These are phyloP conservation scores for Novymonas esmeraldas DNA, from an alignment of 208 protist species.

Conservation along the genomic window DNA sequence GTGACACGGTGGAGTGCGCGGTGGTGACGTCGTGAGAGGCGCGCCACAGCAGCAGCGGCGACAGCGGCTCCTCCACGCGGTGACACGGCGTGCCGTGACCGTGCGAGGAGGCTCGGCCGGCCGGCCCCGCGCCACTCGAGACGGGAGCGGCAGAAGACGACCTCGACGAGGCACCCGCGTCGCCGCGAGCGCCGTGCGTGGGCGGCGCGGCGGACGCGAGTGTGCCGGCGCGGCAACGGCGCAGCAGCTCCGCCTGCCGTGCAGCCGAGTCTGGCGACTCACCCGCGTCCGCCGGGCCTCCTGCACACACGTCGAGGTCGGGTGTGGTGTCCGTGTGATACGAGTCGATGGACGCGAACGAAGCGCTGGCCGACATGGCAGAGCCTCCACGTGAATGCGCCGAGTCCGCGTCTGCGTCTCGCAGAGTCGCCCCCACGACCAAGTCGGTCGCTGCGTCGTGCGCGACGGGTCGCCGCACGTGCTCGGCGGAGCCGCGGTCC, in stretches of 20 bases:
- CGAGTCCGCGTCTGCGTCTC: not conserved
- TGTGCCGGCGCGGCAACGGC: slow-evolving; percentile 3
- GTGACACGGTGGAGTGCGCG: not conserved
- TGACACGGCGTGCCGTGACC: not conserved
- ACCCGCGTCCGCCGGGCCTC: not conserved
- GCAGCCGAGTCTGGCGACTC: not conserved
- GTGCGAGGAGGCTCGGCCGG: not conserved
- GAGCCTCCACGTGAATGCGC: not conserved
- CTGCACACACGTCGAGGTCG: not conserved
- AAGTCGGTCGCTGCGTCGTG: not conserved
- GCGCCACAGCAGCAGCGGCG: not conserved
- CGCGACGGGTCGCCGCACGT: too few relatives aligned
- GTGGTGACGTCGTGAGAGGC: not conserved
- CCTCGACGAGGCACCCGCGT: not conserved
- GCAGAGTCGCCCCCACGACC: not conserved
- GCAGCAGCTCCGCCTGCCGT: slow-evolving; percentile 9
- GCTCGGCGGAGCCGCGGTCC: too few relatives aligned
- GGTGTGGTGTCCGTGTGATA: not conserved
- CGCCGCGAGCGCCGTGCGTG: not conserved
- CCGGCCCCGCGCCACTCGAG: not conserved
- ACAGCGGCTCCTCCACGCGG: not conserved
- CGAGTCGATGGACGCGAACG: slow-evolving; percentile 2
- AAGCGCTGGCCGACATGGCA: not conserved
- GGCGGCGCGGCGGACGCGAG: not conserved
- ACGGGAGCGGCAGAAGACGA: too few relatives aligned